Base-by-base conservation (phyloP, 768 basidiomycete genomes). In the Nidularia sp. region DNA sequence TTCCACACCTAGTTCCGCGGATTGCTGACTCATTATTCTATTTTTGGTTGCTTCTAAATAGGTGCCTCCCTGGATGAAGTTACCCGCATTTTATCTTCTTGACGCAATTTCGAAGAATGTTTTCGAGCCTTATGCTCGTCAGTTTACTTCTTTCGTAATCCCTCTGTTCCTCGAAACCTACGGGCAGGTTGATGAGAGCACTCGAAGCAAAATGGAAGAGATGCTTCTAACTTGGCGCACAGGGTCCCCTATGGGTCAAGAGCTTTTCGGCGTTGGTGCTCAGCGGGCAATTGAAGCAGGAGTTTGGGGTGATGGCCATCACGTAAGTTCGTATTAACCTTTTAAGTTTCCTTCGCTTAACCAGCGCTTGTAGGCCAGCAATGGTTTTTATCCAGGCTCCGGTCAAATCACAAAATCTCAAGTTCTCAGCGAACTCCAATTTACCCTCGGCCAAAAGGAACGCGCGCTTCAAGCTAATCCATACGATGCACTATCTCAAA, bases 41-140 rank as follows among this genome's bases (percentile, higher is more conserved):
- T 70, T 70, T 74, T 70, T 62, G 69, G 62, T 60, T 12, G 53
- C 51, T 60, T 53, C 47, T 31, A 58, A 55, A 64, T 71, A 98
- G 96, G 93, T 93, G 9, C 85, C 86, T 15, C 83, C 88, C 18
- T 87, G 84, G 76, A 87, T 90, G 78, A 95, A 97, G 71, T 76
- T 99, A 6, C 96, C 97, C 1, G 80, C 89, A 0, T 93, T 98
- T 61, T 99, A 98, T 65, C 81, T 98, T 5, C 78, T 99, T 63
- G 97, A 98, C 64, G 95, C 95, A 10, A 93, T 99, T 53, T 91
- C 91, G 51, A 99, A 99, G 69, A 98, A 98, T 73, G 85, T 95
- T 34, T 95, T 85, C 57, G 84, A 91, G 29, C 95, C 95, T 18
- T 98, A 98, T 70, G 90, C 91, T 32, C 83, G 84, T 54, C 81